Percentiles rank a stretch among this genome's conserved stretches.
Evolutionary conservation across 106 monocot species (phyloP).

Genomic region (Dendrobium catenatum): DNA sequence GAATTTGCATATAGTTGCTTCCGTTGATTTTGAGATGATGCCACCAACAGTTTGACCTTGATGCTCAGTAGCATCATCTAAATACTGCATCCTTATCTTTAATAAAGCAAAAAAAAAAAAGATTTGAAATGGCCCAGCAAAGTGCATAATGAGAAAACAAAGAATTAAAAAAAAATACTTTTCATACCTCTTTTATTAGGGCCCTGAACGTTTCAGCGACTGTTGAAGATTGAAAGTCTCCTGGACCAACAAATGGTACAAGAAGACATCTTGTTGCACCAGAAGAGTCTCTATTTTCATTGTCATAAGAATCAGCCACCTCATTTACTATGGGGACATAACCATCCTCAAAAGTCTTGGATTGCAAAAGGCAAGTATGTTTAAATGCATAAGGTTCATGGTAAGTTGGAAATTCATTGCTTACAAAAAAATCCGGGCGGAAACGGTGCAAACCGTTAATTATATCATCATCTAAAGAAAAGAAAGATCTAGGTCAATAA

Average conservation of each 20-base stretch:
- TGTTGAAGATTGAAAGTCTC: slow-evolving; percentile 27
- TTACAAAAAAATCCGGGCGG: slow-evolving; percentile 43
- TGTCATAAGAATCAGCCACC: slow-evolving; percentile 7
- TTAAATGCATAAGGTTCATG: slow-evolving; percentile 38
- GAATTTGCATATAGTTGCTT: slow-evolving; percentile 36
- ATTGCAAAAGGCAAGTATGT: slow-evolving; percentile 41
- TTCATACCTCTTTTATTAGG: slow-evolving; percentile 54
- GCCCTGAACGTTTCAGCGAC: slow-evolving; percentile 34
- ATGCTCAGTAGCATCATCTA: slow-evolving; percentile 6
- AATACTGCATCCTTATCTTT: slow-evolving; percentile 21
- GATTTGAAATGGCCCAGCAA: not conserved
- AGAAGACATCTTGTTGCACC: slow-evolving; percentile 30
- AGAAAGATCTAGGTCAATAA: not conserved
- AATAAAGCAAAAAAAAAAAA: not conserved
- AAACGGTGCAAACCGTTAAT: slow-evolving; percentile 45
- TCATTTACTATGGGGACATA: slow-evolving; percentile 13
- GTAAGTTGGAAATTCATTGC: slow-evolving; percentile 25
- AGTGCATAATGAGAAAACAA: not conserved
- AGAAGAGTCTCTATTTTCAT: not conserved
- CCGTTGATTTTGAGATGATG: not conserved
- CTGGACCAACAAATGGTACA: slow-evolving; percentile 51
- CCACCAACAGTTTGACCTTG: slow-evolving; percentile 5
- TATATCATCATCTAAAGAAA: slow-evolving; percentile 55
- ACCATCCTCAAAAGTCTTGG: slow-evolving; percentile 9
- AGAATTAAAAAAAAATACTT: not conserved